These are phyloP conservation scores for Elongisporangium senticosum DNA, from an alignment of 352 stramenopile species.

Conservation along the genomic window DNA sequence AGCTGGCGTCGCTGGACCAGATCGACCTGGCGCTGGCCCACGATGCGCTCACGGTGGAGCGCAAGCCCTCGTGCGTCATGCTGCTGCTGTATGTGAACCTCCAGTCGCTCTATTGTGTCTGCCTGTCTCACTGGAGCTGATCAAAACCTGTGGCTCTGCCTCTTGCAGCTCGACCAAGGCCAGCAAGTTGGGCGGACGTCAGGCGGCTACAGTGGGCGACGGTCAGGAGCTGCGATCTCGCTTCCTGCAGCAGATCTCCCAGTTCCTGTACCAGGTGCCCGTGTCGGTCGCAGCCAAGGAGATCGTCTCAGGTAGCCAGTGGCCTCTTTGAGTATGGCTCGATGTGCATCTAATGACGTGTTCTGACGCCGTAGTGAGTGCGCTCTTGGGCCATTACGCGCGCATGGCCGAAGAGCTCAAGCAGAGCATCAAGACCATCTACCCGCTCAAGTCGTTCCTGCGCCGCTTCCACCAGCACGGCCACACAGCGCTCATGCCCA, in stretches of 20 bases:
- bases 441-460: constrained; percentile 66
- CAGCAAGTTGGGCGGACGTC: constrained; percentile 29
- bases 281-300: constrained; percentile 48
- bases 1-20: constrained; percentile 44
- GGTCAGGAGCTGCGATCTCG: constrained; percentile 3
- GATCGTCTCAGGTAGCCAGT: constrained; percentile 35
- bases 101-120: neutral
- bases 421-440: constrained; percentile 57
- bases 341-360: neutral
- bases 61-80: constrained; percentile 38
- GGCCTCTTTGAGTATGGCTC: neutral
- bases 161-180: constrained; percentile 37
- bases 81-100: constrained; percentile 33
- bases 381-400: constrained; percentile 45
- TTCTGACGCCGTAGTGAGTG: constrained; percentile 30
- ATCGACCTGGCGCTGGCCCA: constrained; percentile 51
- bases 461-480: constrained; percentile 52
- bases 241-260: constrained; percentile 40
- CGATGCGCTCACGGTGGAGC: constrained; percentile 42
- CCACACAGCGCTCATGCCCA: constrained; percentile 46
- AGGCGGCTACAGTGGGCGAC: constrained; percentile 17
- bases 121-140: neutral
- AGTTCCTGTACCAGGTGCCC: constrained; percentile 45
- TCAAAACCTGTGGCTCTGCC: neutral
- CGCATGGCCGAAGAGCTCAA: constrained; percentile 37